Evolutionary conservation across 805 yeast species (phyloP).

Genomic region (Scheffersomyces lignosus): DNA sequence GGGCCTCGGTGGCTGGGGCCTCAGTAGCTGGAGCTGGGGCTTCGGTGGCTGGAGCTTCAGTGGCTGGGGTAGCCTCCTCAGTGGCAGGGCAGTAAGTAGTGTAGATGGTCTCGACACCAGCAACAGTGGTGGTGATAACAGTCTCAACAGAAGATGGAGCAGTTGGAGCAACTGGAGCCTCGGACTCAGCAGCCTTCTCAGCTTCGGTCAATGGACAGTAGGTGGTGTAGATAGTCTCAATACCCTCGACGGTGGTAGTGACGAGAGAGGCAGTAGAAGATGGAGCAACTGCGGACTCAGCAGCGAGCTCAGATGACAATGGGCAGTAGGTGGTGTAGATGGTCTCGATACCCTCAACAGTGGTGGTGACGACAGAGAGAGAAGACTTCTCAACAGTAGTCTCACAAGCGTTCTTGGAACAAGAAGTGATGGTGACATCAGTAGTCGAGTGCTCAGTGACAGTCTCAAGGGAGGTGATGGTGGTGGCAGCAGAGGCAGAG

Average conservation of each 20-base stretch:
- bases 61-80: constrained; percentile 9
- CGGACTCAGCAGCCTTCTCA: constrained; percentile 4
- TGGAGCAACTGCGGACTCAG: constrained; percentile 13
- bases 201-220: constrained; percentile 30
- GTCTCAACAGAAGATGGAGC: neutral
- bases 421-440: constrained; percentile 27
- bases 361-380: constrained; percentile 26
- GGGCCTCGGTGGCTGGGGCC: constrained; percentile 6
- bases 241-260: constrained; percentile 28
- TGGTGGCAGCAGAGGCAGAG: constrained; percentile 14
- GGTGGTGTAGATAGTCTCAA: constrained; percentile 28
- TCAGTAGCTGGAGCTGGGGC: constrained; percentile 6
- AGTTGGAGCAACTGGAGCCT: constrained; percentile 9
- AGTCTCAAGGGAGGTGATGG: constrained; percentile 10
- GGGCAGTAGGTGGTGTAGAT: constrained; percentile 40
- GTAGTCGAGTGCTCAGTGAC: constrained; percentile 20
- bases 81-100: constrained; percentile 25
- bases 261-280: constrained; percentile 14
- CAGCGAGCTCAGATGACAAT: constrained; percentile 17
- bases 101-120: constrained; percentile 14
- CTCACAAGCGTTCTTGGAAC: constrained; percentile 19
- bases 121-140: constrained; percentile 11
- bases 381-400: constrained; percentile 10
- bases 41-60: constrained; percentile 5
- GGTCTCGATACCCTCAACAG: constrained; percentile 33